Conservation (phyloP, 1,284 basidiomycete genomes). For the Pterula multifida region DNA sequence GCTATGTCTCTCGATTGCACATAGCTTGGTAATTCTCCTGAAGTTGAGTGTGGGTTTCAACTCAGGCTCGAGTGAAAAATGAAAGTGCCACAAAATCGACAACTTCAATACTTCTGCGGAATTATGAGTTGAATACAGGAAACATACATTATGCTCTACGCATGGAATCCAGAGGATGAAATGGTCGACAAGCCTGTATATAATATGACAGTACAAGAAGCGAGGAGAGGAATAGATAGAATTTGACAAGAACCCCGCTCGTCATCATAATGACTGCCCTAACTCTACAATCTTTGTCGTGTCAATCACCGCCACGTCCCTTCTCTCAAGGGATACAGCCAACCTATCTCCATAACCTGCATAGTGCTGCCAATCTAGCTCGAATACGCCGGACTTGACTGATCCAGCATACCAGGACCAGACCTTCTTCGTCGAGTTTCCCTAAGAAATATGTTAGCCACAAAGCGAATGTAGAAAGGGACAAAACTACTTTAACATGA, state of each 20-base stretch:
- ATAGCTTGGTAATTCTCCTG: too few relatives aligned
- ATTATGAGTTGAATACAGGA: too few relatives aligned
- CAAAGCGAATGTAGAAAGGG: neutral
- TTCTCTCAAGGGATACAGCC: neutral
- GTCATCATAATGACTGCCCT: neutral
- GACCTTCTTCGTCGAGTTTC: neutral
- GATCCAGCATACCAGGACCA: neutral
- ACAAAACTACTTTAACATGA: neutral
- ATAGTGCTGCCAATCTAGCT: neutral
- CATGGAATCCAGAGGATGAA: too few relatives aligned
- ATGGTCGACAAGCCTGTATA: too few relatives aligned
- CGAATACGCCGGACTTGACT: neutral
- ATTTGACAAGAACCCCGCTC: slow-evolving; percentile 1
- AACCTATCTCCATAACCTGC: neutral
- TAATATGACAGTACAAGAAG: too few relatives aligned
- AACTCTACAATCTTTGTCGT: neutral
- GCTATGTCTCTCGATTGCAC: too few relatives aligned
- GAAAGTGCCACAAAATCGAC: too few relatives aligned
- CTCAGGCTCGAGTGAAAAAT: too few relatives aligned
- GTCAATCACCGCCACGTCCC: neutral
- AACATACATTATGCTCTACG: too few relatives aligned
- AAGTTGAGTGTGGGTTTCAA: too few relatives aligned
- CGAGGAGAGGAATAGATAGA: slow-evolving; percentile 4
- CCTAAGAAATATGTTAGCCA: neutral
- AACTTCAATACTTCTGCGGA: too few relatives aligned